Evolutionary conservation across 2,329 filamentous ascomycete genomes (phyloP), one percentile per base, ranked within the genome.

Genomic region (Verticillium nubilum): DNA sequence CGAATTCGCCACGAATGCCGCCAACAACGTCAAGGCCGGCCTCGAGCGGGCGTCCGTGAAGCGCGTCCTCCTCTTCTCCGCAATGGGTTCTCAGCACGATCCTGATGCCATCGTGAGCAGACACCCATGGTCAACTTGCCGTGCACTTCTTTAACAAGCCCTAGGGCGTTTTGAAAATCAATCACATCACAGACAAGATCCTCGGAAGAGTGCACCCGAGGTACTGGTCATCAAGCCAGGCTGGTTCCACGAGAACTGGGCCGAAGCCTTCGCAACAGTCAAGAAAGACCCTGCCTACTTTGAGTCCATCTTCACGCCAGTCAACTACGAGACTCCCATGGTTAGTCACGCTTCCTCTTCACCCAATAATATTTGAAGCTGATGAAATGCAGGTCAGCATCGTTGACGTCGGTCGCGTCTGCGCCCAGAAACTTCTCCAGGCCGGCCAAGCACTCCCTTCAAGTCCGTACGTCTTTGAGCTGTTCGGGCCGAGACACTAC

Each of bases 271-370:
- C 0, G 35, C 63, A 58, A 63, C 61, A 0, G 60, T 64, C 7
- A 62, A 68, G 15, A 52, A 61, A 4, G 65, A 72, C 1, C 59
- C 61, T 1, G 66, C 67, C 0, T 58, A 57, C 9, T 59, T 74
- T n/a, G 59, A 70, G 47, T 73, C 70, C 0, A 59, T 60, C 19
- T 52, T 72, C 5, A 65, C 67, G 0, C 71, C 70, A 1, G 57
- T 62, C 0, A 62, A 73, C n/a, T 65, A 70, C 15, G 60, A 68
- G n/a, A 65, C 74, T 1, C 72, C 72, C 3, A 66, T 74, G 67
- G 72, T 73, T 65, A n/a, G 56, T 52, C 13, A 19, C 31, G 19
- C 10, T 55, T 17, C 17, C 9, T 17, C 26, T 23, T 31, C n/a
- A 17, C 15, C n/a, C 4, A 2, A 26, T 54, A 31, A 37, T 42